A percentile compares a stretch with the other conserved stretches of the same genome.
Evolutionary conservation across 2,329 filamentous ascomycete species (phyloP).

Genomic region (Aspergillus flavus): DNA sequence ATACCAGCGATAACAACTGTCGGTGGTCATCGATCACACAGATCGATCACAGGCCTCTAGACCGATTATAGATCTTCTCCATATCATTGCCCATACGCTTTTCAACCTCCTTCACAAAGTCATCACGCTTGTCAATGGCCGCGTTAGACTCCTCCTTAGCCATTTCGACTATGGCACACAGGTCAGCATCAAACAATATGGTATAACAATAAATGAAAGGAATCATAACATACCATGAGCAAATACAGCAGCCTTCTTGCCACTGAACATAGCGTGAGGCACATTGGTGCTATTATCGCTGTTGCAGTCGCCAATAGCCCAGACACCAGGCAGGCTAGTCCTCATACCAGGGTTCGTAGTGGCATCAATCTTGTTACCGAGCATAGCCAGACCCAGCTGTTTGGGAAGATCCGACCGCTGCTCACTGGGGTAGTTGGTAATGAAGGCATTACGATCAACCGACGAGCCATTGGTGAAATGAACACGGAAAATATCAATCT

Average conservation of each 20-base stretch:
- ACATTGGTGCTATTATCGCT: conserved; percentile 63
- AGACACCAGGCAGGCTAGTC: conserved; percentile 59
- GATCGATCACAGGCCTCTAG: conserved; percentile 1
- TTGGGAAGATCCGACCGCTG: conserved; percentile 54
- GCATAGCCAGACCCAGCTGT: conserved; percentile 52
- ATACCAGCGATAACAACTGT: background rate
- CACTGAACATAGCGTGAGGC: conserved; percentile 62
- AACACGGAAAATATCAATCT: conserved; percentile 60
- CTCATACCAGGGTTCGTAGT: conserved; percentile 47
- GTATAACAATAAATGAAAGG: background rate
- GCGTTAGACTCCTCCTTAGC: conserved; percentile 34
- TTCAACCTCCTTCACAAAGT: conserved; percentile 30
- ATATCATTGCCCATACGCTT: conserved; percentile 35
- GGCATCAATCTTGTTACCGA: conserved; percentile 48
- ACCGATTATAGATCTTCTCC: conserved; percentile 28
- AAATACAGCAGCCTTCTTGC: conserved; percentile 61
- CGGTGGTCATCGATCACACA: background rate
- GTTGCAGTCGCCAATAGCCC: conserved; percentile 63
- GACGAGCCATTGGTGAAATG: conserved; percentile 52
- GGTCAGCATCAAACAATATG: background rate
- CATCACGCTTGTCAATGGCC: conserved; percentile 32
- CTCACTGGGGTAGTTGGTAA: conserved; percentile 52
- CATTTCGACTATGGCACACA: conserved; percentile 30
- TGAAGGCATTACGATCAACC: conserved; percentile 55
- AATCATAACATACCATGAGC: conserved; percentile 55